Evolutionary conservation across 2,329 filamentous ascomycete species (phyloP), one percentile per base, ranked within the genome.

Genomic region (Fusarium phyllophilum): DNA sequence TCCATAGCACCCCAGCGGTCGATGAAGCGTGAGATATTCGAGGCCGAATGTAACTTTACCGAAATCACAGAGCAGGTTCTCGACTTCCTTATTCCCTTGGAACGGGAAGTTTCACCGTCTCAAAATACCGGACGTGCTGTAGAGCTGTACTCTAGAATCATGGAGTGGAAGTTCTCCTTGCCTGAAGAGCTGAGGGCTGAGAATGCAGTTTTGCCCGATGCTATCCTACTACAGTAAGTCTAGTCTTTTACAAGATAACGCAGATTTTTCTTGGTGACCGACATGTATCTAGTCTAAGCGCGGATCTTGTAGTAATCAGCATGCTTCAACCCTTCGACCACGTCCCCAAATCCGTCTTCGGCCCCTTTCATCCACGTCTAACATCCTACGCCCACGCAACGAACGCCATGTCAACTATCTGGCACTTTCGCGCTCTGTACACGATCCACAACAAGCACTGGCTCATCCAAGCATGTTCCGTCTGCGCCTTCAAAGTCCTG

Each of bases 321-420:
- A 26, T 73, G 29, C 59, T 73, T 7, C 55, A 65, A 18, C 69
- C 69, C 4, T 73, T 73, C 33, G 70, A 73, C 22, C 20, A 54
- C 3, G 6, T 70, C 6, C 41, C 70, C 39, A 66, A 73, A 42
- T 39, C 70, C 45, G 39, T 38, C 9, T 73, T 73, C n/a, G 70
- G 69, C 4, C 69, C 65, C 11, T 73, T 73, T 22, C 22, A 38
- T 24, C 70, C 70, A 26, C 46, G 55, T 3, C 42, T 67, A 5
- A 62, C 54, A 22, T 62, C 70, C 7, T 60, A 73, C 44, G 51
- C 66, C 13, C 70, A 73, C 6, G 66, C 70, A 34, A 60, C 60
- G 15, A 70, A 73, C 39, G 70, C 70, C 8, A 73, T 73, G 66
- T 73, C 69, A 38, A 62, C 66, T 5, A 72, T 73, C 11, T 73